These are phyloP conservation scores for Neoscytalidium dimidiatum DNA, from an alignment of 2,329 filamentous ascomycete genomes.

Conservation along the genomic window DNA sequence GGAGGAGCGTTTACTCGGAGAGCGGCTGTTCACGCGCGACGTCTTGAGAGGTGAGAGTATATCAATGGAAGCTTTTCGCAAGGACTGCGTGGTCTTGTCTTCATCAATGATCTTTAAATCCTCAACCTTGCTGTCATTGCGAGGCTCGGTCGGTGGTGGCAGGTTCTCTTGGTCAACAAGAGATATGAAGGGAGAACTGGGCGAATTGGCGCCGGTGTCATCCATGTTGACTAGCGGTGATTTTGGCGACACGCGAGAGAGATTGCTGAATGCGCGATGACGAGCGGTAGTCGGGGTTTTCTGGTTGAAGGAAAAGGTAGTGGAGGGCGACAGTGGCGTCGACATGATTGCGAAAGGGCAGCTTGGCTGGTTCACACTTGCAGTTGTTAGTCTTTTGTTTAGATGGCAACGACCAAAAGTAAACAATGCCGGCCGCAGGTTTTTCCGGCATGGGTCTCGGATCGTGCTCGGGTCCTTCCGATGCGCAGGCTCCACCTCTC, in stretches of 20 bases:
- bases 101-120: slow-evolving; percentile 19
- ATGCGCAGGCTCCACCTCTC: background rate
- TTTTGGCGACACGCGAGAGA: slow-evolving; percentile 10
- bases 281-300: slow-evolving; percentile 16
- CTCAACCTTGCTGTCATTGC: background rate
- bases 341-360: background rate
- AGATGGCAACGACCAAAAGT: background rate
- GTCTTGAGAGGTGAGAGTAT: slow-evolving; percentile 33
- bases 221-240: slow-evolving; percentile 18
- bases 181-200: slow-evolving; percentile 52
- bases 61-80: slow-evolving; percentile 35
- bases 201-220: slow-evolving; percentile 41
- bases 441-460: slow-evolving; percentile 3
- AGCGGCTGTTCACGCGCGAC: slow-evolving; percentile 28
- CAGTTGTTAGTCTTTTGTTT: slow-evolving; percentile 7
- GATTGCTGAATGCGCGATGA: background rate
- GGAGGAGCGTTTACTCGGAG: slow-evolving; percentile 19
- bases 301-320: slow-evolving; percentile 6
- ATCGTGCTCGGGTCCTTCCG: background rate
- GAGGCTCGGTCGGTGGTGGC: slow-evolving; percentile 22
- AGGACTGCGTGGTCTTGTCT: slow-evolving; percentile 32
- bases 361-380: background rate
- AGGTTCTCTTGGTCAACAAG: slow-evolving; percentile 46
- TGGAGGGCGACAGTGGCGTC: slow-evolving; percentile 14
- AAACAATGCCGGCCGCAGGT: slow-evolving; percentile 13